Conservation (phyloP, 805 yeast species). For the Candida taoyuanica region DNA sequence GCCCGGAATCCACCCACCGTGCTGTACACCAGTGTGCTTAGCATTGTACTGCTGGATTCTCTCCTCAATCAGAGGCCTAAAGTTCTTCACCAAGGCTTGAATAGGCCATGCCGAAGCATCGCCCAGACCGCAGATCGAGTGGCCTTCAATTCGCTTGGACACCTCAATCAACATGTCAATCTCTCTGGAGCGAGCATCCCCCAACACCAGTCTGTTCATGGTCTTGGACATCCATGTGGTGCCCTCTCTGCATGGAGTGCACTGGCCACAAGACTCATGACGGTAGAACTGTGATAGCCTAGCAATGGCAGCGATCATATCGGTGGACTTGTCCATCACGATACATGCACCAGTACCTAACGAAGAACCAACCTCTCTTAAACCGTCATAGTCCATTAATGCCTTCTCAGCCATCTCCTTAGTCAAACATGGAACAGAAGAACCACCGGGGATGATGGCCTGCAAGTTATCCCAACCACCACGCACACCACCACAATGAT, state of each 20-base stretch:
- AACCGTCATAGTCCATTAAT: constrained; percentile 84
- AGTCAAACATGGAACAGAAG: constrained; percentile 80
- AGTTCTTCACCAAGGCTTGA: constrained; percentile 81
- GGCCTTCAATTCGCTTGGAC: constrained; percentile 85
- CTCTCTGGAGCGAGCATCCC: constrained; percentile 77
- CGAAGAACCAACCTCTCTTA: constrained; percentile 81
- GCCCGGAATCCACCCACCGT: constrained; percentile 76
- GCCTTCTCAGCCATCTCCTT: constrained; percentile 61
- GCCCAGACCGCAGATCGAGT: constrained; percentile 87
- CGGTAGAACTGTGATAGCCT: constrained; percentile 79
- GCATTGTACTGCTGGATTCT: constrained; percentile 61
- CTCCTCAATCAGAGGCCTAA: constrained; percentile 77
- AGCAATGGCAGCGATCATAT: constrained; percentile 80
- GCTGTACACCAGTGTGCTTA: constrained; percentile 36
- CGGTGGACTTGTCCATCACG: constrained; percentile 85
- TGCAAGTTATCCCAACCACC: constrained; percentile 92
- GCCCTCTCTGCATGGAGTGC: constrained; percentile 94
- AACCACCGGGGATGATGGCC: constrained; percentile 89
- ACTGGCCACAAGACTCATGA: constrained; percentile 93
- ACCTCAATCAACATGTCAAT: constrained; percentile 83
- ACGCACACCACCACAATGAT: constrained; percentile 85
- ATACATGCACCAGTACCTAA: constrained; percentile 92
- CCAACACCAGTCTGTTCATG: constrained; percentile 76
- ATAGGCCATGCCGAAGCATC: constrained; percentile 95
- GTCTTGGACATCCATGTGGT: constrained; percentile 79